These are phyloP conservation scores for Aspergillus latus DNA, from an alignment of 2,329 filamentous ascomycete genomes.

Conservation along the genomic window DNA sequence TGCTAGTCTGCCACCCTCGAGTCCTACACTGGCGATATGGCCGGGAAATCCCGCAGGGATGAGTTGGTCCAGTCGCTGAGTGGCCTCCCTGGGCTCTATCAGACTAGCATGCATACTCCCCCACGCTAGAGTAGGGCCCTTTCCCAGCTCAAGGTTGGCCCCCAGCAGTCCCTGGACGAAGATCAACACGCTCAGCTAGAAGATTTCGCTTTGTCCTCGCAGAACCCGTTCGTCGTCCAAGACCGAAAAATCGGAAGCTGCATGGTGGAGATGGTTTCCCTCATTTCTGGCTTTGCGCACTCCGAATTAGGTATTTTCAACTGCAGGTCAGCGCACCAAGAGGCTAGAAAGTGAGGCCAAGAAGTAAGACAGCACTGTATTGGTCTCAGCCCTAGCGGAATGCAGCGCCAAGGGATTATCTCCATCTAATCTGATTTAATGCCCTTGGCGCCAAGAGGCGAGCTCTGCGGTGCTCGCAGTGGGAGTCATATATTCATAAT, in stretches of 20 bases:
- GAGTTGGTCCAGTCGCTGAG: neutral
- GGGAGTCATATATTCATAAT: neutral
- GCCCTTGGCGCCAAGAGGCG: neutral
- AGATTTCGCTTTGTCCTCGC: neutral
- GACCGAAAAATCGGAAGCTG: neutral
- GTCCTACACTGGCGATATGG: neutral
- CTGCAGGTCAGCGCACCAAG: slow-evolving; percentile 1
- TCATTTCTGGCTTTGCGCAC: neutral
- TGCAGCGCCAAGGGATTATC: neutral
- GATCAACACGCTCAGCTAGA: neutral
- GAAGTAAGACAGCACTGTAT: neutral
- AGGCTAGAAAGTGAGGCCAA: neutral
- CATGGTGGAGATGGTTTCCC: neutral
- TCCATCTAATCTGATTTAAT: slow-evolving; percentile 6
- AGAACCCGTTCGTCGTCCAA: neutral
- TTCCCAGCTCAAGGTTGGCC: neutral
- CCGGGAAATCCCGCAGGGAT: neutral
- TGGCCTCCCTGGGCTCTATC: neutral
- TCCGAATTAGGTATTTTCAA: neutral
- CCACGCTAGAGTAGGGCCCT: neutral
- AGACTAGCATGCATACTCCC: neutral
- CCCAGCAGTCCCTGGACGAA: neutral
- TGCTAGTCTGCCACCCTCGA: neutral
- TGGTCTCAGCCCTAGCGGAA: neutral
- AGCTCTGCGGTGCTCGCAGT: neutral